A percentile compares a stretch with the other conserved stretches of the same genome.
phyloP scores from a whole-genome alignment of 2,329 filamentous ascomycete species.

The Sporothrix brasiliensis region DNA sequence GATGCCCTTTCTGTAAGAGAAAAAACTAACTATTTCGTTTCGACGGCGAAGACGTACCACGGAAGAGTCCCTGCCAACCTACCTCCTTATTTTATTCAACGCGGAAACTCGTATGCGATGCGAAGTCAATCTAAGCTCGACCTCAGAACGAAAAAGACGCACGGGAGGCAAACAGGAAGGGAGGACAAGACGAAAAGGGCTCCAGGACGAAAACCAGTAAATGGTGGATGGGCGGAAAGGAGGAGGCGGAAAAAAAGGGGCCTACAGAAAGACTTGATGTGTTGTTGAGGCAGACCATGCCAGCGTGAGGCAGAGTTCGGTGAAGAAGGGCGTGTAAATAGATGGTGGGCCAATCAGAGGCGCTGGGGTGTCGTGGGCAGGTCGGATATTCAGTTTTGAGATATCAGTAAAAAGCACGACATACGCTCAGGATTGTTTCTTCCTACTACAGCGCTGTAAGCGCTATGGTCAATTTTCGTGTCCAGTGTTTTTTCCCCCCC shows the following conservation, averaged over 20 bases:
- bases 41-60: not conserved
- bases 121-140: not conserved
- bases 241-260: slow-evolving; percentile 30
- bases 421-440: not conserved
- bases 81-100: not conserved
- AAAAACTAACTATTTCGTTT: not conserved
- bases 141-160: not conserved
- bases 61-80: not conserved
- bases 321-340: slow-evolving; percentile 32
- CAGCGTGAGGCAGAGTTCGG: slow-evolving; percentile 34
- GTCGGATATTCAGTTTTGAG: no score
- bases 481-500: not conserved
- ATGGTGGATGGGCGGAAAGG: not conserved
- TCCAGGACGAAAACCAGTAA: not conserved
- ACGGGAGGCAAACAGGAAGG: no score
- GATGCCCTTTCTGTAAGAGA: not conserved
- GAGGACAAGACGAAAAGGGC: not conserved
- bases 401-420: not conserved
- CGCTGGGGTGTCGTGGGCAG: not conserved
- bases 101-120: not conserved
- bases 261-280: slow-evolving; percentile 29
- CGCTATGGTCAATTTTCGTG: no score
- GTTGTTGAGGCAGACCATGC: slow-evolving; percentile 23
- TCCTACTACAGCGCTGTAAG: not conserved
- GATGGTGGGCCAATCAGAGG: slow-evolving; percentile 9